Conservation (phyloP, 106 monocot genomes). For the Dendrobium chrysotoxum region DNA sequence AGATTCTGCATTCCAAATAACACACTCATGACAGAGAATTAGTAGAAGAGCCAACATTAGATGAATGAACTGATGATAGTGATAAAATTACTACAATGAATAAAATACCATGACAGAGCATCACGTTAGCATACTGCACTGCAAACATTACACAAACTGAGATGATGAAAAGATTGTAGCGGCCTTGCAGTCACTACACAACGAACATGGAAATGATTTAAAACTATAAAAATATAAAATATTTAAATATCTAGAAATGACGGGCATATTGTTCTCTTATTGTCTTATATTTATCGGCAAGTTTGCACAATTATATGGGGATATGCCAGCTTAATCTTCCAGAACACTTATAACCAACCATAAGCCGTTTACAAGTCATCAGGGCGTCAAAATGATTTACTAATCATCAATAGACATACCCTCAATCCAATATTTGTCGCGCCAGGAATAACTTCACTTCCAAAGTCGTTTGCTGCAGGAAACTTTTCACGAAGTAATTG, state of each 20-base stretch:
- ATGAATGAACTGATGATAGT: background rate
- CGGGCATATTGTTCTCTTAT: no score
- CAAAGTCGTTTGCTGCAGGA: constrained; percentile 87
- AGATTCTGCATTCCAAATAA: background rate
- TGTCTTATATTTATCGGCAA: background rate
- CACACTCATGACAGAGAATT: background rate
- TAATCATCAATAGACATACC: constrained; percentile 34
- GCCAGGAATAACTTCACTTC: constrained; percentile 99
- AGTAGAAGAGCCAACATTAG: background rate
- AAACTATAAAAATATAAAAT: no score
- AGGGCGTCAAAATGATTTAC: background rate
- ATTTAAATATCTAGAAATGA: no score
- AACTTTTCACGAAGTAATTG: constrained; percentile 73
- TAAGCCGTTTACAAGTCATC: background rate
- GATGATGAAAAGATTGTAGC: no score
- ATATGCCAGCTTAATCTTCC: background rate
- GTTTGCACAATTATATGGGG: background rate
- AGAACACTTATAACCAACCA: background rate
- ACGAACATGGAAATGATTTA: no score
- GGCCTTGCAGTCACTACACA: no score
- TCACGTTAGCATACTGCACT: background rate
- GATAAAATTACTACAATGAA: background rate
- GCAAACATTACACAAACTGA: no score
- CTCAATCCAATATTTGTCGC: constrained; percentile 79
- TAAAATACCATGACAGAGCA: background rate